A percentile compares a stretch with the other conserved stretches of the same genome.
Evolutionary conservation across 345 rosid genomes (phyloP).

Genomic region (Salix arbutifolia): DNA sequence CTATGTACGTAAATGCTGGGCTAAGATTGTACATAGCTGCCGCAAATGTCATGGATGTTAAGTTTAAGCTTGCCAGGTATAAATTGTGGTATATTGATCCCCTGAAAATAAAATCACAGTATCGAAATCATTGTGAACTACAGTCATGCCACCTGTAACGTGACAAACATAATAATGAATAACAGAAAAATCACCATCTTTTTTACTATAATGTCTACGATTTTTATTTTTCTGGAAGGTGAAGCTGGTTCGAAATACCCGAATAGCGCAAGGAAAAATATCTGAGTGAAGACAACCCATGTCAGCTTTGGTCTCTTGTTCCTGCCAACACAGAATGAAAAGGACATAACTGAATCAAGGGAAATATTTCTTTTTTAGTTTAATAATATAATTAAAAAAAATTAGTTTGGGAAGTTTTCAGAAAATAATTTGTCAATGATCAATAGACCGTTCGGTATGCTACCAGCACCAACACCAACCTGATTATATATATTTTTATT

Average conservation of each 20-base stretch:
- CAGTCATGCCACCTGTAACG: too few species aligned
- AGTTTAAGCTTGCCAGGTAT: slow-evolving; percentile 3
- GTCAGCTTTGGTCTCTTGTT: slow-evolving; percentile 12
- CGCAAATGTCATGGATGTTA: slow-evolving; percentile 15
- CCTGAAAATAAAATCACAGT: not conserved
- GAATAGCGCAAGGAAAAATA: slow-evolving; percentile 1
- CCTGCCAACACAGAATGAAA: not conserved
- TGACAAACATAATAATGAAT: too few species aligned
- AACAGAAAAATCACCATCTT: too few species aligned
- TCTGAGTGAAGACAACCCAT: slow-evolving; percentile 3
- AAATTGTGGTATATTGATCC: slow-evolving; percentile 4
- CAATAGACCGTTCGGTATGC: too few species aligned
- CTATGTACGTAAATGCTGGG: slow-evolving; percentile 3
- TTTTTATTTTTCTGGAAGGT: too few species aligned
- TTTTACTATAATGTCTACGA: too few species aligned
- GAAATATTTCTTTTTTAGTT: not conserved
- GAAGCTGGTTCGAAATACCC: not conserved
- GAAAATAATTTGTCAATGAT: too few species aligned
- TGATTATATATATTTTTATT: too few species aligned
- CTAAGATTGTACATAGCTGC: slow-evolving; percentile 8
- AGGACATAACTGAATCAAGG: not conserved
- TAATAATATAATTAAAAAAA: too few species aligned
- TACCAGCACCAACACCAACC: too few species aligned
- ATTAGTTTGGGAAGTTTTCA: too few species aligned
- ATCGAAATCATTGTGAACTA: too few species aligned